Evolutionary conservation across 1,284 basidiomycete species (phyloP), one percentile per base, ranked within the genome.

Genomic region (Fomitiporia mediterranea): DNA sequence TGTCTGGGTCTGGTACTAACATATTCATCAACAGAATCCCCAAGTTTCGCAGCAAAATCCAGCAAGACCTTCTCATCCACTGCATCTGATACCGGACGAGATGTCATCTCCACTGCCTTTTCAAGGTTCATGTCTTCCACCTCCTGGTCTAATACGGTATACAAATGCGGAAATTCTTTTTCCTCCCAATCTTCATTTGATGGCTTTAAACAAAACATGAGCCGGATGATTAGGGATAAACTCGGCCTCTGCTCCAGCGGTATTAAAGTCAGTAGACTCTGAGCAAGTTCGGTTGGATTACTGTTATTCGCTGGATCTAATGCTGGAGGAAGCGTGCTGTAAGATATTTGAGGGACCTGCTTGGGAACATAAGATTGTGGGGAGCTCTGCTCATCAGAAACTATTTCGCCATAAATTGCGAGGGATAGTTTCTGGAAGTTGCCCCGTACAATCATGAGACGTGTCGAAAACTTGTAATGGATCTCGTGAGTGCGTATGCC

Each of bases 201-300:
- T 0, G 85, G 84, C 64, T 90, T 90, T 53, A 90, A 69, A 65
- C 86, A 89, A 61, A 89, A 84, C 75, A 89, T 82, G 11, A 89
- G 73, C 27, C 83, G 77, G 38, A 84, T 76, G 40, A 85, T 75
- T 11, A 88, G 75, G 4, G 78, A 70, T 2, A 90, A 73, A 1
- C 80, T 73, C 1, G 86, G 84, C 0, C 82, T 70, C 38, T 80
- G 73, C 8, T n/a, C 21, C 11, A 30, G 28, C 8, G 83, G 80
- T 19, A 87, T 80, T 21, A 86, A 68, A 6, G 73, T 66, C 30
- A 90, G 73, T 8, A 90, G 70, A 53, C 81, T 73, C 48, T 75
- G 75, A 0, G 87, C 86, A 21, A 89, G 71, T 23, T 61, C 64
- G 4, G 80, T 82, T 1, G 89, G 86, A 62, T 88, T 82, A 2